Base-by-base conservation (phyloP, 1,284 basidiomycete genomes). In the Heterobasidion parviporum region DNA sequence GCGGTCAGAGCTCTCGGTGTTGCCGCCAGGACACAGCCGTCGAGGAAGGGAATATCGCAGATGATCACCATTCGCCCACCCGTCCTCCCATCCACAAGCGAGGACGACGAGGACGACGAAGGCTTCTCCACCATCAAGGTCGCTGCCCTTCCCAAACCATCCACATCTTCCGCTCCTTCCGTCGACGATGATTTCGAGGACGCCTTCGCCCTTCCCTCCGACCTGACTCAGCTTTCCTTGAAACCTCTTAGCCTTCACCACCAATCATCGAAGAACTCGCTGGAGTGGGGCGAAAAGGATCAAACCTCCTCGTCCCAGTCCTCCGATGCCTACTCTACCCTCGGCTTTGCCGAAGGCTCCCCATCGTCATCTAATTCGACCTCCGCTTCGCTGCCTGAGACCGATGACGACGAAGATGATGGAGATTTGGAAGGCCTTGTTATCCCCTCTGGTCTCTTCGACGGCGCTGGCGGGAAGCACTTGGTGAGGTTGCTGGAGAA, bases 281-380 rank as follows among this genome's bases (percentile, higher is more conserved):
- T 91, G 32, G 87, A 90, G 70, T 91, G 88, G 87, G 85, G 85
- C 38, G 88, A 90, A 71, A 85, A 82, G 67, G 87, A 91, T 64
- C 81, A 87, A 54, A 87, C 88, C 2, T 82, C 60, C 8, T 62
- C 89, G 10, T 91, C 89, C 3, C 85, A 88, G 63, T 90, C 88
- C 14, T 92, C 89, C 26, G 89, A 91, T 67, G 80, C 88, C 6
- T 89, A 87, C 63, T 90, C 87, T 41, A 78, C 82, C 43, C 77
- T 90, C 44, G 86, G 87, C 51, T 85, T 90, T 60, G 79, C 82
- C 52, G 84, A 83, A 62, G 78, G 78, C 38, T 87, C 82, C 5
- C 82, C 85, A 8, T 85, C 83, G 26, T 85, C 83, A 18, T 89
- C 87, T 26, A 84, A 82, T 57, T 88, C 84, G 49, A 79, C 80